A percentile compares a stretch with the other conserved stretches of the same genome.
These are phyloP conservation scores for Venturia oleaginea DNA, from an alignment of 2,329 filamentous ascomycete genomes.

Conservation along the genomic window DNA sequence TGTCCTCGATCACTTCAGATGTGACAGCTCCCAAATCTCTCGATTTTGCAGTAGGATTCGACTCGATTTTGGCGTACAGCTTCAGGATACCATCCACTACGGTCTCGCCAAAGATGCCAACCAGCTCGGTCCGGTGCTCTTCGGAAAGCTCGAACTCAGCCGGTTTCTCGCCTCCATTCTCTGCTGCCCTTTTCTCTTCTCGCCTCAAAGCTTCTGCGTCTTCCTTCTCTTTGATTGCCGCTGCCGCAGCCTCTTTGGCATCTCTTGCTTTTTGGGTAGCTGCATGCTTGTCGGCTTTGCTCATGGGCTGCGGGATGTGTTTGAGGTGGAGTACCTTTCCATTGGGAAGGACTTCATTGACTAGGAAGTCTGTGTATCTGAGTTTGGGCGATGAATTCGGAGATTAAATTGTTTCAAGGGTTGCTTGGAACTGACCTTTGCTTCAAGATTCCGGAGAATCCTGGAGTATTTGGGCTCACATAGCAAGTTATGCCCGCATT, in stretches of 20 bases:
- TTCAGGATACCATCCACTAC: slow-evolving; percentile 42
- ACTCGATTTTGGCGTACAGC: slow-evolving; percentile 46
- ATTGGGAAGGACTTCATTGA: slow-evolving; percentile 75
- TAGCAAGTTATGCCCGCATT: slow-evolving; percentile 55
- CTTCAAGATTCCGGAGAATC: slow-evolving; percentile 58
- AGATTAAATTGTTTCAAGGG: not conserved
- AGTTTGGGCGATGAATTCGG: not conserved
- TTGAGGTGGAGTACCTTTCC: slow-evolving; percentile 68
- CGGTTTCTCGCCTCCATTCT: slow-evolving; percentile 7
- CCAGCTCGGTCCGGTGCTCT: slow-evolving; percentile 29
- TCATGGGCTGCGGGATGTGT: slow-evolving; percentile 6
- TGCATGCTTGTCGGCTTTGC: slow-evolving; percentile 4
- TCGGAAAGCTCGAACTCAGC: slow-evolving; percentile 24
- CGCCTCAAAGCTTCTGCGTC: not conserved
- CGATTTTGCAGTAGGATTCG: slow-evolving; percentile 46
- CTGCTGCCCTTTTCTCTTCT: not conserved
- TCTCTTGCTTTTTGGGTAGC: slow-evolving; percentile 1
- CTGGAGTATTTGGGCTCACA: slow-evolving; percentile 46
- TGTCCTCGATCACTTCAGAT: slow-evolving; percentile 49
- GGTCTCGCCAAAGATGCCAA: slow-evolving; percentile 43
- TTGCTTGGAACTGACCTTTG: slow-evolving; percentile 40
- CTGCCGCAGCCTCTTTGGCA: slow-evolving; percentile 4
- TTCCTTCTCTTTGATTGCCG: slow-evolving; percentile 6
- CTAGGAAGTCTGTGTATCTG: slow-evolving; percentile 84
- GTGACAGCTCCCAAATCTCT: slow-evolving; percentile 45